Evolutionary conservation across 495 filamentous ascomycete genomes (phyloP), one percentile per base, ranked within the genome.

Genomic region (Aspergillus conjunctus): DNA sequence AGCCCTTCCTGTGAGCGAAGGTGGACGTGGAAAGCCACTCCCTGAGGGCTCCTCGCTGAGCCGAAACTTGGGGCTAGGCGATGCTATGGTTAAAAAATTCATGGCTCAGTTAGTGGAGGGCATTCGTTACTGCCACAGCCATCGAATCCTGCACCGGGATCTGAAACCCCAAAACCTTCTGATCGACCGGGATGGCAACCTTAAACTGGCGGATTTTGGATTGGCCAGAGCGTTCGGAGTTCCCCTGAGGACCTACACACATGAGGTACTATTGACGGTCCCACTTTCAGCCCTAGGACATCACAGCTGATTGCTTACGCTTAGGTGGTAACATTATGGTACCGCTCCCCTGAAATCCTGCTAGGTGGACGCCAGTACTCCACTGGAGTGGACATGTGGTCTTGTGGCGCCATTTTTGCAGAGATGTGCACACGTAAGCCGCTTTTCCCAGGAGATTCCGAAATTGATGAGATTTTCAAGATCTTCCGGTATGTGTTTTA

Each of bases 391-490:
- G 94, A 99, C 73, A 98, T 99, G 95, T 99, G 94, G 94, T 96
- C 92, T 32, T 87, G 93, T 53, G 94, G 94, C 44, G 96, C 94
- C 72, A 99, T 99, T 75, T 99, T 99, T 74, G 94, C 95, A 14
- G 94, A 99, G 77, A 98, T 99, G 95, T 97, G 92, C 81, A 99
- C 95, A 15, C 89, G 92, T 68, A 98, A 97, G 76, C 93, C 94
- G 7, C 79, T 98, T 12, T 98, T 99, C 82, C 94, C 94, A 26
- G 94, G 94, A 39, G 95, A 99, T 73, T 97, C 92, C 2, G 94
- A 99, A 73, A 98, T 99, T 75, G 94, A 99, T 67, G 95, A 99
- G 78, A 98, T 99, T 67, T 98, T 98, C 82, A 98, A 96, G 78
- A 99, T 98, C 66, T 99, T 99, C 87, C 84, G 88, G 92, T 94